Evolutionary conservation across 768 basidiomycete genomes (phyloP).

Genomic region (Amanita rimosa): DNA sequence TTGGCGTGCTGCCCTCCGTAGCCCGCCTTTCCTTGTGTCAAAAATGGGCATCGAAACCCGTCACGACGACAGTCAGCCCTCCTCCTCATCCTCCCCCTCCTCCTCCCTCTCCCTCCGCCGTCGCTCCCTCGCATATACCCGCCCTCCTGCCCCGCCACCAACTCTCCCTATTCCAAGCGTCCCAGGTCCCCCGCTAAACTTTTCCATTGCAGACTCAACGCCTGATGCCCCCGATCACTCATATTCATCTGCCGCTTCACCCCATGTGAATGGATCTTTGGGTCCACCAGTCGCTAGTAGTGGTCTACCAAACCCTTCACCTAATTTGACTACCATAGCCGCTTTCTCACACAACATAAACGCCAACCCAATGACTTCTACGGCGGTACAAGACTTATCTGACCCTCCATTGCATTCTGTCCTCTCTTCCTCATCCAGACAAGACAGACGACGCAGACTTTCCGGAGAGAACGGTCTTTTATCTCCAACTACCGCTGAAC

Average conservation of each 20-base stretch:
- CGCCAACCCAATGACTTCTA: conserved; percentile 16
- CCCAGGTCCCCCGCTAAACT: conserved; percentile 25
- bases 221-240: conserved; percentile 14
- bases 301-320: conserved; percentile 26
- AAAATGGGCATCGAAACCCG: conserved; percentile 8
- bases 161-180: conserved; percentile 64
- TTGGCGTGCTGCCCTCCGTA: neutral
- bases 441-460: conserved; percentile 14
- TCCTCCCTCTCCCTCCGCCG: conserved; percentile 39
- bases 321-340: conserved; percentile 46
- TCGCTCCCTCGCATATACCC: conserved; percentile 52
- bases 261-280: conserved; percentile 16
- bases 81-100: conserved; percentile 24
- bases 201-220: conserved; percentile 9
- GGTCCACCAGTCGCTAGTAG: conserved; percentile 26
- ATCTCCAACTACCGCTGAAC: conserved; percentile 5
- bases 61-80: conserved; percentile 25
- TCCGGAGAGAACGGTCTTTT: conserved; percentile 10
- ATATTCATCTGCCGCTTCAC: conserved; percentile 14
- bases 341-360: conserved; percentile 47
- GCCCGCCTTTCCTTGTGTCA: neutral
- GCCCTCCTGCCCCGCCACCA: conserved; percentile 64
- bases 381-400: conserved; percentile 38
- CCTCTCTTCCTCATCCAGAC: conserved; percentile 26
- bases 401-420: conserved; percentile 49